Evolutionary conservation across 1,284 basidiomycete genomes (phyloP), one percentile per base, ranked within the genome.

Genomic region (Stereum hirsutum): DNA sequence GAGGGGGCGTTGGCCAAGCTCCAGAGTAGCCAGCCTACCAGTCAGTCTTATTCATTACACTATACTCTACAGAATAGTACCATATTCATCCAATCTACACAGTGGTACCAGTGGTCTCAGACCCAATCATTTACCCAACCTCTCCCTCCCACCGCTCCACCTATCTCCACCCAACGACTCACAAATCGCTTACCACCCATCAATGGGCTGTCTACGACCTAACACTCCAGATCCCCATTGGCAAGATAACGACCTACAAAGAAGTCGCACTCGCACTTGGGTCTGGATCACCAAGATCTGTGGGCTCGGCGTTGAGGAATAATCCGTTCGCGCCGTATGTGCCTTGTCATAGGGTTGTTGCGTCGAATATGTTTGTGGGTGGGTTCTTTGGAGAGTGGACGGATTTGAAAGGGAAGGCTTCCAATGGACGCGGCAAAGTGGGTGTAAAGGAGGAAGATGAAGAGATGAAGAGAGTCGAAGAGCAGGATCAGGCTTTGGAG

Each of bases 321-420:
- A 83, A 83, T 52, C 79, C 80, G 0, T 84, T 82, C 53, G 70
- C 71, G 5, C 81, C 81, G 0, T 69, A 64, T 42, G 65, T 82
- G 7, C 81, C 80, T 0, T 84, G 81, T 43, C 81, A 83, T 51
- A 71, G 81, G 25, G 69, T 83, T 41, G 70, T 83, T 21, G 74
- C 78, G 0, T 74, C 78, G 1, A 72, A 69, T 47, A 52, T 69
- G 7, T 79, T 69, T 44, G 63, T 82, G 15, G 78, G 79, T 2
- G 78, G 78, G 1, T 82, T 74, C 51, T 64, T 58, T 41, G 79
- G 79, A 11, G 72, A 81, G 53, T 81, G 78, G 49, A 17, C 21
- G 14, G 38, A 23, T 12, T 23, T 39, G 75, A 72, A 69, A 3
- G 65, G 58, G 17, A 50, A 59, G 21, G 57, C 64, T 42, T 64